Base-by-base conservation (phyloP, 176 grass and related monocot genomes). In the Phoenix dactylifera region DNA sequence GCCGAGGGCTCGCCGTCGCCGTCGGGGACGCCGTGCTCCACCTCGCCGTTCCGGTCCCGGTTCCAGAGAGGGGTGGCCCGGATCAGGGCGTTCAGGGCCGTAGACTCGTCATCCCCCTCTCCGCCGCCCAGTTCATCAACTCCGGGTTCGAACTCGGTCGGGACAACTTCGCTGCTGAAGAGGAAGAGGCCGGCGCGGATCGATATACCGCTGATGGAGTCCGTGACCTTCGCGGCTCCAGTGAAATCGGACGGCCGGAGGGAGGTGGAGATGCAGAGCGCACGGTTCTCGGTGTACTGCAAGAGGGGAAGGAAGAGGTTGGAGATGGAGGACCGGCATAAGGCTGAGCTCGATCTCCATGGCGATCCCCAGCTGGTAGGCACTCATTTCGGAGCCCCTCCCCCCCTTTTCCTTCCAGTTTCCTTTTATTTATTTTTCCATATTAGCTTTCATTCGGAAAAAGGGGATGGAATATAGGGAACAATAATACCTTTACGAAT, bases 291-390 rank as follows among this genome's bases (percentile, higher is more conserved):
- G 4, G 88, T 72, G 0, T 99, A 89, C 74, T 89, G 94, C 82
- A 81, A 84, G 35, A 93, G 79, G 54, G 94, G 94, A 1, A 82
- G 76, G 85, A 89, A 86, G 71, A 74, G 82, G 72, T 58, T 86
- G 16, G 84, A 93, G 62, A 93, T 93, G 94, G 94, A 99, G 60
- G 94, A 99, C 83, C 79, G 82, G 48, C 78, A 99, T 65, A 78
- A 85, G 22, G 94, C 88, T 58, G 69, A 80, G 32, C 50, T 83
- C 26, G 82, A 74, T 44, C 72, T 93, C 26, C 77, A 79, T 16
- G 94, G 84, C 51, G 65, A 93, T 60, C 66, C 94, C 76, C 24
- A 86, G 77, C 29, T 80, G 85, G 94, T 99, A 81, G n/a, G 63
- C 57, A 1, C n/a, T 12, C 7, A 44, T 44, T 12, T 44, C 35